Evolutionary conservation across 2,329 filamentous ascomycete species (phyloP).

Genomic region (Camptophora hylomeconis): DNA sequence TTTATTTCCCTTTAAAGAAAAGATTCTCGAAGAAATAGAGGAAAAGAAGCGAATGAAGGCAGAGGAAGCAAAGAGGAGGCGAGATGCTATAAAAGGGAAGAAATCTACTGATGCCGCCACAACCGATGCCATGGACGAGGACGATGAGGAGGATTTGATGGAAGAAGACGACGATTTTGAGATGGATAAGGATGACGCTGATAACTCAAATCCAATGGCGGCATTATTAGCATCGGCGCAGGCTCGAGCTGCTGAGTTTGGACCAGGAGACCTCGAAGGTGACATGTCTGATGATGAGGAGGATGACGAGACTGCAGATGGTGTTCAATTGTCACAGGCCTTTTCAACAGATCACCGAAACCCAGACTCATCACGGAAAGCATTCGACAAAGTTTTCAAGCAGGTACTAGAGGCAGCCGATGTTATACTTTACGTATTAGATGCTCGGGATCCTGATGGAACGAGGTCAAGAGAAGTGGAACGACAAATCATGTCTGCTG

Average conservation of each 20-base stretch:
- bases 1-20: constrained; percentile 94
- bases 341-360: constrained; percentile 16
- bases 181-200: constrained; percentile 47
- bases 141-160: constrained; percentile 34
- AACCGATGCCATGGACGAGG: constrained; percentile 30
- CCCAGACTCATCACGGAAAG: constrained; percentile 59
- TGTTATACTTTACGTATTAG: constrained; percentile 86
- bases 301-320: constrained; percentile 34
- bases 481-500: constrained; percentile 79
- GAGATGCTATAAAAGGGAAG: constrained; percentile 50
- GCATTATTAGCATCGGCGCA: constrained; percentile 76
- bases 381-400: constrained; percentile 94
- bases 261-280: constrained; percentile 49
- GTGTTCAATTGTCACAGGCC: constrained; percentile 22
- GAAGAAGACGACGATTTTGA: constrained; percentile 38
- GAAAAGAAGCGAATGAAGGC: constrained; percentile 68
- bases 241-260: constrained; percentile 64
- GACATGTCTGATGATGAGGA: constrained; percentile 41
- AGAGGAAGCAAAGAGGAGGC: constrained; percentile 59
- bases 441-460: constrained; percentile 80
- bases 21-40: constrained; percentile 86
- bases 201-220: constrained; percentile 76
- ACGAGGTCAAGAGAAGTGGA: constrained; percentile 85
- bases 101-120: constrained; percentile 41
- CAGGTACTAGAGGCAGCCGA: constrained; percentile 79